Evolutionary conservation across 2,329 filamentous ascomycete species (phyloP).

Genomic region (Alternaria solani): DNA sequence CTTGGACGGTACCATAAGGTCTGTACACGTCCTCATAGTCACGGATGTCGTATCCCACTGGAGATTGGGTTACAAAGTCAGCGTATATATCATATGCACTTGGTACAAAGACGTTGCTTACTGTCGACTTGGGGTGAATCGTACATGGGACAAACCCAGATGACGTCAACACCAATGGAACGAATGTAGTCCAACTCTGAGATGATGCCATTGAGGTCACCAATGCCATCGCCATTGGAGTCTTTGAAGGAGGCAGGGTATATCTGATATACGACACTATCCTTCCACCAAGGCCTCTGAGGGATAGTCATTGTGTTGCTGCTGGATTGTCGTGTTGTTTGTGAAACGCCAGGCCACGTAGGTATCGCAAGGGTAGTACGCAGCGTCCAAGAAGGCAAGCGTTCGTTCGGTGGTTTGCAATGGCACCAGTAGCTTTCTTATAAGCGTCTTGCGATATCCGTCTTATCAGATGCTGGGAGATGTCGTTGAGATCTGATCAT

Average conservation of each 20-base stretch:
- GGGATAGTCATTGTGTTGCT: slow-evolving; percentile 38
- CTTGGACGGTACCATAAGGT: slow-evolving; percentile 51
- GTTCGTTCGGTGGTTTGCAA: slow-evolving; percentile 11
- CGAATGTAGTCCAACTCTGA: slow-evolving; percentile 64
- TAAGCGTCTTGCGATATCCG: not conserved
- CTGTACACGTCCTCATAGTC: slow-evolving; percentile 53
- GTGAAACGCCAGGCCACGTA: not conserved
- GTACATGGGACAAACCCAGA: slow-evolving; percentile 54
- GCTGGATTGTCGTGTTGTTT: not conserved
- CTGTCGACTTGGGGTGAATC: slow-evolving; percentile 57
- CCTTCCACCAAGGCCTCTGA: slow-evolving; percentile 65
- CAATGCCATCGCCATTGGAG: slow-evolving; percentile 63
- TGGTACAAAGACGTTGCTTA: not conserved
- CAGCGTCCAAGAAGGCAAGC: slow-evolving; percentile 8
- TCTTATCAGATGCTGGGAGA: not conserved
- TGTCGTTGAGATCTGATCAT: not conserved
- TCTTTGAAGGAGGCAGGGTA: slow-evolving; percentile 70
- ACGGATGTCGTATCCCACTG: slow-evolving; percentile 50
- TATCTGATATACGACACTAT: slow-evolving; percentile 67
- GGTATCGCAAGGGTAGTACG: not conserved
- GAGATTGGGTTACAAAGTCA: not conserved
- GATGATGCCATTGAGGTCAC: slow-evolving; percentile 67
- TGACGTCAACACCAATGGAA: slow-evolving; percentile 54
- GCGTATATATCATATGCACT: not conserved
- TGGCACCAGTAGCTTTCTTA: slow-evolving; percentile 16